phyloP scores from a whole-genome alignment of 139 green algal species.

The Haematococcus sp. region DNA sequence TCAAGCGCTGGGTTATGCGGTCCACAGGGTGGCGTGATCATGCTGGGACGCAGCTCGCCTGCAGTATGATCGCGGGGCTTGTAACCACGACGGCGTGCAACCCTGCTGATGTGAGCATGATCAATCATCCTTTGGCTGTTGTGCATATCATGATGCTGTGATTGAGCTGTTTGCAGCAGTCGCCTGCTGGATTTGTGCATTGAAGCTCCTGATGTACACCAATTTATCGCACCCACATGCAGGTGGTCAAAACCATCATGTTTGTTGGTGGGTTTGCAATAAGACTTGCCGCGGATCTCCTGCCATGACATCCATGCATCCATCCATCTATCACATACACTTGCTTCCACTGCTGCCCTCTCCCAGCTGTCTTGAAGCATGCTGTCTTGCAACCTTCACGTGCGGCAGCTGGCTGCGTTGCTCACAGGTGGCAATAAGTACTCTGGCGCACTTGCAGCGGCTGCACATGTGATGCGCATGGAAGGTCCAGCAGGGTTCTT shows the following conservation, averaged over 20 bases:
- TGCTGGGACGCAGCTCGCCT: constrained; percentile 35
- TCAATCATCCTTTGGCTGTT: no score
- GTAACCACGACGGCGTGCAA: constrained; percentile 68
- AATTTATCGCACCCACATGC: no score
- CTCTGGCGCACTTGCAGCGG: constrained; percentile 18
- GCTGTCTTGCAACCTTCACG: no score
- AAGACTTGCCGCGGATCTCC: not conserved
- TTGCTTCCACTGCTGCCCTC: no score
- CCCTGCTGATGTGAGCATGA: constrained; percentile 75
- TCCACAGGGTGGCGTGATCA: constrained; percentile 37
- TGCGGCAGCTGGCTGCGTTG: not conserved
- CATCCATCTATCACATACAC: no score
- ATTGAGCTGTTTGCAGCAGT: no score
- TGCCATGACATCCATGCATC: no score
- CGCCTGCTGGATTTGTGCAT: no score
- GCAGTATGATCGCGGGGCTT: constrained; percentile 56
- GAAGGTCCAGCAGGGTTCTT: constrained; percentile 50
- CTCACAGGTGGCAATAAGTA: constrained; percentile 24
- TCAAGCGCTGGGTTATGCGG: constrained; percentile 41
- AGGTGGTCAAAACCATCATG: constrained; percentile 62
- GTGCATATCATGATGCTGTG: no score
- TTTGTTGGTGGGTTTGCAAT: constrained; percentile 43
- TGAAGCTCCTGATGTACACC: no score
- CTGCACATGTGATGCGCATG: constrained; percentile 6
- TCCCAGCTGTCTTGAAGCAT: no score